Base-by-base conservation (phyloP, 176 grass and related monocot genomes). In the Secale cereale region DNA sequence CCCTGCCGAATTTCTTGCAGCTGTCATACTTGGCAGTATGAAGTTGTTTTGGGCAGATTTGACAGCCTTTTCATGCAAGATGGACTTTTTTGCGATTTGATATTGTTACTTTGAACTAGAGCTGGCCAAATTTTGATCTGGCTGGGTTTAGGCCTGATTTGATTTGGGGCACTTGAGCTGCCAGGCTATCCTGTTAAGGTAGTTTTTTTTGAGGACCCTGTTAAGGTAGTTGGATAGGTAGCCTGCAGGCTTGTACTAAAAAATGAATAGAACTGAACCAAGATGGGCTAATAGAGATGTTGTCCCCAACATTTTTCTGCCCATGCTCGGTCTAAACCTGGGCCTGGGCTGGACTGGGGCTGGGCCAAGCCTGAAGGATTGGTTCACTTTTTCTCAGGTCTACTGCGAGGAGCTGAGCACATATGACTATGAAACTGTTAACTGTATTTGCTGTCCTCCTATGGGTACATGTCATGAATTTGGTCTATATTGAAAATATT, bases 201-300 rank as follows among this genome's bases (percentile, higher is more conserved):
- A 50, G 52, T 26, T 80, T n/a, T n/a, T n/a, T n/a, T n/a, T n/a
- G n/a, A n/a, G n/a, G n/a, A n/a, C n/a, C 35, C 27, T 79, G 65
- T 86, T 31, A 80, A 71, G 56, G 37, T 73, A 50, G 52, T 26
- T 80, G 22, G 22, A 69, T 46, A 74, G 77, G 66, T 86, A 33
- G 28, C 8, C 22, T 0, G 0, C 16, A 62, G 40, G 40, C 70
- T 28, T 74, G 39, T 46, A 74, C 70, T 23, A 14, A 10, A 19
- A 74, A 74, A 74, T 48, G 70, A 48, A 43, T 48, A 74, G 46
- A 25, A 60, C 23, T 32, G 43, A 41, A 79, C 26, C 29, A n/a
- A 29, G 3, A 41, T 40, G 68, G 36, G 68, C 36, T 41, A 71
- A 67, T 67, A 67, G 29, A 67, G 16, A 67, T 67, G 30, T 10